Conservation (phyloP, 2,329 filamentous ascomycete species). For the Penicillium sp. region DNA sequence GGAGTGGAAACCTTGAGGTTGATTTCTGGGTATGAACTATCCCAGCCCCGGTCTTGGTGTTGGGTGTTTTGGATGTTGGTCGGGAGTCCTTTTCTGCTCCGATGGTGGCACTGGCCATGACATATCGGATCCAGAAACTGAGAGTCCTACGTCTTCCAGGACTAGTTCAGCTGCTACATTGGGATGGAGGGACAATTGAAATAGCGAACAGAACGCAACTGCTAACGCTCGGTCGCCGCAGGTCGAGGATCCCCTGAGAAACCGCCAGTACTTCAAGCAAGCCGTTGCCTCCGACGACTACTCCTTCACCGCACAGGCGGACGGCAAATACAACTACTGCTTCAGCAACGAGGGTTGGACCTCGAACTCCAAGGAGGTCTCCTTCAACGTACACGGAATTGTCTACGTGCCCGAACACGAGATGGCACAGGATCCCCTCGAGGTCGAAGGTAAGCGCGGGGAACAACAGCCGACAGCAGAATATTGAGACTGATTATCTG, state of each 20-base stretch:
- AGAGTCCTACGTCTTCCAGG: not conserved
- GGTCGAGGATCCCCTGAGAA: slow-evolving; percentile 76
- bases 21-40: slow-evolving; percentile 84
- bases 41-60: slow-evolving; percentile 3
- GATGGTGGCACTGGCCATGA: not conserved
- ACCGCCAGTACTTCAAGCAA: slow-evolving; percentile 77
- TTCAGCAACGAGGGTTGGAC: slow-evolving; percentile 99
- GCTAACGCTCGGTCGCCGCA: slow-evolving; percentile 33
- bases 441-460: slow-evolving; percentile 71
- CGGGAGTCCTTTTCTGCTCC: not conserved
- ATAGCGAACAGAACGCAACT: not conserved
- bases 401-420: slow-evolving; percentile 94
- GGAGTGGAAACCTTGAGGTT: slow-evolving; percentile 89
- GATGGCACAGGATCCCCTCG: slow-evolving; percentile 79
- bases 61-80: not conserved
- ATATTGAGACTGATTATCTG: slow-evolving; percentile 6
- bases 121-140: not conserved
- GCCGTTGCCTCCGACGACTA: slow-evolving; percentile 87
- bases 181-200: not conserved
- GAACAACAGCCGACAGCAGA: not conserved
- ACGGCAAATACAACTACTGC: slow-evolving; percentile 94
- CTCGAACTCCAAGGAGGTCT: slow-evolving; percentile 94
- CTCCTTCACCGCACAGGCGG: slow-evolving; percentile 78
- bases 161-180: not conserved
- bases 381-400: slow-evolving; percentile 98